Conservation (phyloP, 495 filamentous ascomycete species). For the Penicillium chermesinum region DNA sequence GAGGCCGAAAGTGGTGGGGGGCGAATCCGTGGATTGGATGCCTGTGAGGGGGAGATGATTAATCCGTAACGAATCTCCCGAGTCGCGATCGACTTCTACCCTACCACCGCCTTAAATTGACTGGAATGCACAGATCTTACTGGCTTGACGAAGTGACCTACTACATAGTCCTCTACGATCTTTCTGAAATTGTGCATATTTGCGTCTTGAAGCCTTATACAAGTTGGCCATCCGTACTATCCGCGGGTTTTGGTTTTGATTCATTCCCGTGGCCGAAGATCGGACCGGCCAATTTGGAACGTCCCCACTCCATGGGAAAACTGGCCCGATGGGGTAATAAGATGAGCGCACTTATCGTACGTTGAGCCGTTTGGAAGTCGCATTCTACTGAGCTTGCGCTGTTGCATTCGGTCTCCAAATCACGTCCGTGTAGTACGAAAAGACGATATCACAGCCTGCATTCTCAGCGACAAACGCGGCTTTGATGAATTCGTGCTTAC, state of each 20-base stretch:
- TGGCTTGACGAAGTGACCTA: too few relatives aligned
- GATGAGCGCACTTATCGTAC: background rate
- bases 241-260: background rate
- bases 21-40: slow-evolving; percentile 1
- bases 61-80: slow-evolving; percentile 12
- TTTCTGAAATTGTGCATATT: too few relatives aligned
- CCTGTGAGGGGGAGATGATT: slow-evolving; percentile 18
- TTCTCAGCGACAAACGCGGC: slow-evolving; percentile 16
- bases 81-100: background rate
- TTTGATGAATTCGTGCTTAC: background rate
- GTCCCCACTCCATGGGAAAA: background rate
- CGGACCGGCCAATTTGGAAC: background rate
- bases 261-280: slow-evolving; percentile 8
- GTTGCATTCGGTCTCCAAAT: background rate
- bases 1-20: slow-evolving; percentile 1
- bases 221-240: background rate
- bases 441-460: background rate
- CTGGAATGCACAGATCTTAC: too few relatives aligned
- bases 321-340: background rate
- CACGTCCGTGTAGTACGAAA: background rate
- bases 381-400: too few relatives aligned
- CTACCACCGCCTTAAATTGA: background rate
- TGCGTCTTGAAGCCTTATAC: too few relatives aligned
- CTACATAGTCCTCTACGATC: too few relatives aligned
- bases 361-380: too few relatives aligned